Evolutionary conservation across 1,284 basidiomycete genomes (phyloP), one percentile per base, ranked within the genome.

Genomic region (Apiotrichum mycotoxinovorans): DNA sequence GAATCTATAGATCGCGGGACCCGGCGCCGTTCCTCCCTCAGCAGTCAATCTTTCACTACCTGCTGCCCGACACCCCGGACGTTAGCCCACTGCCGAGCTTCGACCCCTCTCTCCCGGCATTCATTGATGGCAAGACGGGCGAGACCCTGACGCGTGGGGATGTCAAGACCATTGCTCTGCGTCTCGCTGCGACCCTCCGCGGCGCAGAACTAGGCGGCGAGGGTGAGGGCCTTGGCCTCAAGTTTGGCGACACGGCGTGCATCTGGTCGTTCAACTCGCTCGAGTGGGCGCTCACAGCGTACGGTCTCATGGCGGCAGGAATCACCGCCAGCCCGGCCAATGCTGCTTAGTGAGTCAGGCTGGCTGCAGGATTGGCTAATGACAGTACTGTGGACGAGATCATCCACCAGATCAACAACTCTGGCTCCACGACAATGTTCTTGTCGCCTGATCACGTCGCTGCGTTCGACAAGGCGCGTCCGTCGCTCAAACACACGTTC

Each of bases 81-180:
- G 42, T 38, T 11, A 51, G 53, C 4, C 41, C 74, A 8, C 72
- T 72, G 47, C 62, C 68, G 41, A 71, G 68, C 51, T 61, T 74
- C 33, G 63, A 68, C 44, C 52, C 55, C 17, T 51, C 30, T 8
- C 44, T 48, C 4, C 58, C 58, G 3, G 58, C 58, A 7, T 88
- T 84, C 70, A 80, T 89, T 51, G 88, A 90, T 65, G 85, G 85
- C 0, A 71, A 76, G 2, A 82, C 86, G 0, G 86, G 83, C 1
- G 74, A 79, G 1, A 78, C 79, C 2, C 64, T 90, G 27, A 81
- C 85, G 0, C 82, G 88, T n/a, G 81, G 68, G 0, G 79, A 83
- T 26, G 71, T 87, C 27, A 81, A 81, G 37, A 71, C 80, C 20
- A 74, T 84, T 23, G 80, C 85, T 0, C 77, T 87, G 15, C 77